Base-by-base conservation (phyloP, 2,329 filamentous ascomycete genomes). In the Penicillium corylophilum region DNA sequence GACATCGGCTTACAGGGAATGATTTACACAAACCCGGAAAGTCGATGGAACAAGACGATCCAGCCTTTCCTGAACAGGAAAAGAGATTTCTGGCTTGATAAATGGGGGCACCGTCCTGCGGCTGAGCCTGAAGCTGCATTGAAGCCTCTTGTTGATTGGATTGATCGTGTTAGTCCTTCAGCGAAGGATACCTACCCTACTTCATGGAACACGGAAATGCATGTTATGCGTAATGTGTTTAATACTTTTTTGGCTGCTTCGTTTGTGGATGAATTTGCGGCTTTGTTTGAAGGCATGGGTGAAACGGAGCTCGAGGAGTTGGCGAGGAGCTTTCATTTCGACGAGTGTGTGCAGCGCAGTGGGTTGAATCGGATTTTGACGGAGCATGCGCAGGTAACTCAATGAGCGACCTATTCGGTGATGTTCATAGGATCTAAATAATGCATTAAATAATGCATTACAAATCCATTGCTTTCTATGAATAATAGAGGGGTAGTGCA, bases 1-100 rank as follows among this genome's bases (percentile, higher is more conserved):
- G 80, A 83, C 51, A 77, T 83, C 35, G 79, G 80, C 0, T 74
- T 79, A 40, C 79, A 82, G 63, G 81, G 80, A 5, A 82, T 83
- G 79, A 70, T 80, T 0, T 77, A 80, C 53, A 70, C 77, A 0
- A 70, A 71, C 29, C 75, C 77, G 0, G 64, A 76, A 10, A 77
- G 73, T 7, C 58, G 71, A 2, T 83, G 80, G 67, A 81, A 82
- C 64, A 71, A 71, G 20, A 74, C 77, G 2, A 75, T 84, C 38
- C 61, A 71, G 16, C 73, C 77, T 0, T 82, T 84, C 48, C 63
- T 84, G 0, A 74, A 77, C 43, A 85, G 83, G 71, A 85, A 85
- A 63, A 72, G 76, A 8, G 60, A 63, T 0, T 69, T 82, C 2
- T 78, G 79, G 22, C 69, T 84, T 2, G 82, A 85, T 61, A 77